These are phyloP conservation scores for Sporothrix euskadiensis DNA, from an alignment of 2,329 filamentous ascomycete species.

Conservation along the genomic window DNA sequence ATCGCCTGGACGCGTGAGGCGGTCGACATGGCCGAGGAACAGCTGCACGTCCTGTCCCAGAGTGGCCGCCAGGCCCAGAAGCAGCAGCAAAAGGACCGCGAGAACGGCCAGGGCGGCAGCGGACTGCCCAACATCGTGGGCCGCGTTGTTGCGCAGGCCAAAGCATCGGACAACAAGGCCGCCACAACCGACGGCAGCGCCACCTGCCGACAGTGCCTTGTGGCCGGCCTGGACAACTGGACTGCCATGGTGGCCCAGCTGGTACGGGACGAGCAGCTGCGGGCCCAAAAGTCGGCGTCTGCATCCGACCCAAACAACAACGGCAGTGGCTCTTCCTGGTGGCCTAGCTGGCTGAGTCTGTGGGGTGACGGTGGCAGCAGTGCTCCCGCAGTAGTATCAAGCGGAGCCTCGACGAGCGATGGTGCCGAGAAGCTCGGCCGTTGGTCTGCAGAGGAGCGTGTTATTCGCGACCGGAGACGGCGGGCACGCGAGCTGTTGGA, in stretches of 20 bases:
- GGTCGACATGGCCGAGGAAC: constrained; percentile 75
- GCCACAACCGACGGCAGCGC: constrained; percentile 46
- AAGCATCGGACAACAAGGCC: constrained; percentile 11
- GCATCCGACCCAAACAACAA: constrained; percentile 24
- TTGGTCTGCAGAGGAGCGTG: constrained; percentile 57
- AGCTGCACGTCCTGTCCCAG: constrained; percentile 51
- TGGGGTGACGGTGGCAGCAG: constrained; percentile 42
- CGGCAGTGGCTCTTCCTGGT: constrained; percentile 30
- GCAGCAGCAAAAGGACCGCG: constrained; percentile 1
- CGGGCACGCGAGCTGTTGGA: constrained; percentile 56
- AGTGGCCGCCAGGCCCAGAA: constrained; percentile 24
- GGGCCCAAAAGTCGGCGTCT: neutral
- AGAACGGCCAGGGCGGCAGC: neutral
- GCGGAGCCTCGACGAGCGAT: constrained; percentile 22
- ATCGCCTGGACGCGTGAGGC: constrained; percentile 88
- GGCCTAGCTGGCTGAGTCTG: constrained; percentile 44
- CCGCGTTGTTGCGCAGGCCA: neutral
- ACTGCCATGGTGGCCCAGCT: constrained; percentile 72
- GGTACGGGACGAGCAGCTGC: constrained; percentile 49
- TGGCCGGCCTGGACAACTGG: constrained; percentile 79
- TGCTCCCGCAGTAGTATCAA: constrained; percentile 40
- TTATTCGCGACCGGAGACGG: constrained; percentile 54
- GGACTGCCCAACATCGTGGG: neutral
- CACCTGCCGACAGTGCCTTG: constrained; percentile 75
- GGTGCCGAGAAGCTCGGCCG: constrained; percentile 46